These are phyloP conservation scores for Nicotiana tomentosiformis DNA, from an alignment of 257 asterid genomes.

Conservation along the genomic window DNA sequence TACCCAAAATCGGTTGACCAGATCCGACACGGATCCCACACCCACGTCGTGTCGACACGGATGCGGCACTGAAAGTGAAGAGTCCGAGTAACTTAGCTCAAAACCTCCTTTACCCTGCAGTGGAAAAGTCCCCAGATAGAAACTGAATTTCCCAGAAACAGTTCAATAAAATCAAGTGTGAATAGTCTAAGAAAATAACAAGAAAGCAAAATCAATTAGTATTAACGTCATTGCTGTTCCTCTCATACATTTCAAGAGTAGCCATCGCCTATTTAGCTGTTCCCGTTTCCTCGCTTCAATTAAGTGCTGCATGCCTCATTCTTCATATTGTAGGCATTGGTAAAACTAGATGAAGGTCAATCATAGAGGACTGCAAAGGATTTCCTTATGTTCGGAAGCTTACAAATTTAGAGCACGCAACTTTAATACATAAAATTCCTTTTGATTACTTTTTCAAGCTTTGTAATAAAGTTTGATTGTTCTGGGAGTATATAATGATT, in stretches of 20 bases:
- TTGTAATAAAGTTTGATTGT: neutral
- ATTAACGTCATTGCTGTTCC: neutral
- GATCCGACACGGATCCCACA: too few relatives aligned
- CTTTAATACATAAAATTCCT: neutral
- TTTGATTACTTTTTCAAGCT: neutral
- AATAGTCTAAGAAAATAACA: too few relatives aligned
- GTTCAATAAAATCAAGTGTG: too few relatives aligned
- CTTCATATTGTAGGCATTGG: conserved; percentile 71
- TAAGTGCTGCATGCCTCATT: conserved; percentile 40
- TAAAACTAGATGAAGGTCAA: conserved; percentile 83
- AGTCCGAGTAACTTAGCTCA: too few relatives aligned
- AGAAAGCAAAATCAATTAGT: too few relatives aligned
- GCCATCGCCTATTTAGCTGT: neutral
- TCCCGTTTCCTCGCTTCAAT: conserved; percentile 26
- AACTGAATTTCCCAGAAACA: too few relatives aligned
- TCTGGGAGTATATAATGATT: neutral
- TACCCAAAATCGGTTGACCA: too few relatives aligned
- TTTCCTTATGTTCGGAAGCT: conserved; percentile 23
- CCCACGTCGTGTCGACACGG: too few relatives aligned
- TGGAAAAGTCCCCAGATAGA: too few relatives aligned
- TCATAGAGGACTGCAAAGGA: conserved; percentile 45
- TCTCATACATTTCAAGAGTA: conserved; percentile 10
- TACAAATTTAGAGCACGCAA: conserved; percentile 9
- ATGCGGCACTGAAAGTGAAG: too few relatives aligned
- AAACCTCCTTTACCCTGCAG: too few relatives aligned